Conservation (phyloP, 2,329 filamentous ascomycete genomes). For the Chlorencoelia australis region DNA sequence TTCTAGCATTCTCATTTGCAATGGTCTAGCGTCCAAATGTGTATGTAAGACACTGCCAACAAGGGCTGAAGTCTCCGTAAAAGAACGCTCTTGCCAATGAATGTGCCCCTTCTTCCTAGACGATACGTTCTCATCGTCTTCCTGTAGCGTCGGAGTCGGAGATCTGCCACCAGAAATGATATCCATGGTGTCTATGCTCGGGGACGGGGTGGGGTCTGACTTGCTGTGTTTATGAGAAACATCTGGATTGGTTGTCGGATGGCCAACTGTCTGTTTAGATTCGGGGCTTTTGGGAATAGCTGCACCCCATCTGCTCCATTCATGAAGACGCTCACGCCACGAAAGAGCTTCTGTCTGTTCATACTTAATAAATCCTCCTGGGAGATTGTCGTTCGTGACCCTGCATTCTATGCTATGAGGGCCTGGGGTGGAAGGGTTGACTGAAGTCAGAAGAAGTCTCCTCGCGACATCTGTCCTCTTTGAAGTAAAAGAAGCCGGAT, state of each 20-base stretch:
- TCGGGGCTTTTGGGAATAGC: slow-evolving; percentile 10
- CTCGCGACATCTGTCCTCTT: slow-evolving; percentile 15
- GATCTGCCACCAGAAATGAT: too few species aligned
- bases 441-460: slow-evolving; percentile 19
- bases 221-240: too few species aligned
- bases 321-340: slow-evolving; percentile 22
- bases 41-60: slow-evolving; percentile 18
- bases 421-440: slow-evolving; percentile 8
- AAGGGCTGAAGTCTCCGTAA: slow-evolving; percentile 17
- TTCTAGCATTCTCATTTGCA: background rate
- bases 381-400: background rate
- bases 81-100: slow-evolving; percentile 4
- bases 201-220: too few species aligned
- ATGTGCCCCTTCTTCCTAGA: background rate
- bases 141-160: background rate
- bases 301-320: slow-evolving; percentile 23
- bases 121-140: slow-evolving; percentile 7
- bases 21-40: background rate
- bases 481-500: slow-evolving; percentile 7
- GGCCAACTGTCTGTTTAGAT: background rate
- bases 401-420: slow-evolving; percentile 12
- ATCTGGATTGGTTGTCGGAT: too few species aligned
- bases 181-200: too few species aligned
- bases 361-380: slow-evolving; percentile 15
- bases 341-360: slow-evolving; percentile 12